phyloP scores from a whole-genome alignment of 2,329 filamentous ascomycete species.

The Ascochyta viciae-villosae region DNA sequence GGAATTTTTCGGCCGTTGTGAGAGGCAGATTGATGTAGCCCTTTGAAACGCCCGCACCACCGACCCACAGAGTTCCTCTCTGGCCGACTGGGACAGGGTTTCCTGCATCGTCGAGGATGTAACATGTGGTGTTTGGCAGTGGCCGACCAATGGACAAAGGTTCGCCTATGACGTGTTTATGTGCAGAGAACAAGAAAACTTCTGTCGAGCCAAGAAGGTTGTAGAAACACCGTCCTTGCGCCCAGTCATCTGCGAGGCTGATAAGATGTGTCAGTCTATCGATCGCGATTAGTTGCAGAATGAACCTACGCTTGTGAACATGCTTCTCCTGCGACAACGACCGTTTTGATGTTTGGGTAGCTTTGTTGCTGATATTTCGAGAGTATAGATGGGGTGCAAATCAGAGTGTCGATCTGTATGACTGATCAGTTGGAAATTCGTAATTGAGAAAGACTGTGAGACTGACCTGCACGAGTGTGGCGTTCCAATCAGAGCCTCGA shows the following conservation, averaged over 20 bases:
- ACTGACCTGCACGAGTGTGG: constrained; percentile 55
- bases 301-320: constrained; percentile 52
- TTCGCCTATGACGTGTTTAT: constrained; percentile 56
- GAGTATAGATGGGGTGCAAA: constrained; percentile 64
- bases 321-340: constrained; percentile 64
- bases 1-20: constrained; percentile 60
- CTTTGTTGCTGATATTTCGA: constrained; percentile 57
- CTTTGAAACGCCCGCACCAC: constrained; percentile 61
- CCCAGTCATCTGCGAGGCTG: constrained; percentile 63
- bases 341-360: constrained; percentile 60
- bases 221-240: constrained; percentile 49
- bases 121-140: constrained; percentile 64
- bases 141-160: constrained; percentile 63
- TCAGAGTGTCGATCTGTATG: constrained; percentile 58
- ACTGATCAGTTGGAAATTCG: not conserved
- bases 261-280: constrained; percentile 1
- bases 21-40: constrained; percentile 64
- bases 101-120: constrained; percentile 59
- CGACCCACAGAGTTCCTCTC: constrained; percentile 64
- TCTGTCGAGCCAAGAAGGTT: constrained; percentile 68
- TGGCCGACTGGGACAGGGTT: constrained; percentile 57
- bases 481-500: constrained; percentile 59
- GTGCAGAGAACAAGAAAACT: constrained; percentile 65
- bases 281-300: too few relatives aligned
- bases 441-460: not conserved